Base-by-base conservation (phyloP, 1,139 yeast species). In the Blastobotrys indianensis region DNA sequence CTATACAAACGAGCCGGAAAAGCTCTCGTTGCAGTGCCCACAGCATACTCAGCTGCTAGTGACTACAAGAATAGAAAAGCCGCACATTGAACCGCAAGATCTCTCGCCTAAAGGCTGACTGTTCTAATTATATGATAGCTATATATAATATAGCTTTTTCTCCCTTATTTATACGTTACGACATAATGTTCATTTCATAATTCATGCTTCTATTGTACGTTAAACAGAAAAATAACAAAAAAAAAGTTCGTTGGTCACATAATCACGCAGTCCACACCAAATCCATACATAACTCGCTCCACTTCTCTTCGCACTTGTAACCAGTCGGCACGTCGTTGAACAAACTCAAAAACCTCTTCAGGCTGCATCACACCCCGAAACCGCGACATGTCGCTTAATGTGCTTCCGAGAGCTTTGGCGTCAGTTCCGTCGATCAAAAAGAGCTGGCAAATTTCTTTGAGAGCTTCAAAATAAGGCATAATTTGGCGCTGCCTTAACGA, bases 271-370 rank as follows among this genome's bases (percentile, higher is more conserved):
- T 60, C 49, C 69, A 83, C 66, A 12, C 92, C 87, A 47, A 88
- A 73, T 0, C 98, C 98, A 59, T 88, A 92, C 82, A 92, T 85
- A n/a, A 86, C 92, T 61, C 83, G 86, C 62, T 92, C 97, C 4
- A 92, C 97, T 49, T 85, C 87, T 51, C 74, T 73, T 54, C 78
- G 80, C 36, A 92, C 85, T 39, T 70, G 61, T 0, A 76, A 66
- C 98, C 98, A 92, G 61, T 92, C 98, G 40, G 80, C 76, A 48
- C 98, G 72, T 51, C 95, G 72, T 57, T 85, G 92, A 3, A 88
- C 95, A 68, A 90, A 85, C 59, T 88, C 96, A 59, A 86, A 85
- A 25, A 92, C 83, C 57, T 92, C 98, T 57, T 92, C 98, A 43
- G 94, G 95, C 35, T 82, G 79, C 61, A 92, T 83, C 5, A 90